Conservation (phyloP, 768 basidiomycete species). For the Termitomyces sp. region DNA sequence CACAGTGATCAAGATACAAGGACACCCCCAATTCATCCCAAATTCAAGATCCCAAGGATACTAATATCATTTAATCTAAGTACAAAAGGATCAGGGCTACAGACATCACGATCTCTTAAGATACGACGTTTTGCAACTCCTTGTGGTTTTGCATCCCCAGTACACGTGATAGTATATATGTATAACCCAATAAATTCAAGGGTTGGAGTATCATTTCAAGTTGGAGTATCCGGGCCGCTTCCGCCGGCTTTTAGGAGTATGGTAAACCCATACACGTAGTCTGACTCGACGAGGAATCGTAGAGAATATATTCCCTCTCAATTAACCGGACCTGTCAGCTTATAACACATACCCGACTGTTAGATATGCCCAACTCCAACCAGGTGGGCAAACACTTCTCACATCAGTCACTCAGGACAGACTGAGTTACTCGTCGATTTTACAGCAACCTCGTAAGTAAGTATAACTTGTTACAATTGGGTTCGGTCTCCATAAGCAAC, state of each 20-base stretch:
- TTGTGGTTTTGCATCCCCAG: no score
- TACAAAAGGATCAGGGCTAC: no score
- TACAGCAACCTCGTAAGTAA: slow-evolving; percentile 10
- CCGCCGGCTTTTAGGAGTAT: not conserved
- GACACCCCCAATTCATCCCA: no score
- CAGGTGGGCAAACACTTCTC: slow-evolving; percentile 1
- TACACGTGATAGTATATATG: no score
- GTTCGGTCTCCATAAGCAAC: not conserved
- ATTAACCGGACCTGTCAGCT: not conserved
- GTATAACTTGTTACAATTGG: not conserved
- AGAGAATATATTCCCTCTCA: not conserved
- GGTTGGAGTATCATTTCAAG: no score
- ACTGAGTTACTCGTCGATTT: not conserved
- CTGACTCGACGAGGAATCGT: not conserved
- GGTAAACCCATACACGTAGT: no score
- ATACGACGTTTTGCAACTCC: no score
- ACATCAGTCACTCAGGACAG: not conserved
- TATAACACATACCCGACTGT: not conserved
- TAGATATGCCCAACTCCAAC: not conserved
- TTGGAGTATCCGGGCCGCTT: not conserved
- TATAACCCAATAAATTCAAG: no score
- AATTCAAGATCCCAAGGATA: no score
- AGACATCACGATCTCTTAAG: no score
- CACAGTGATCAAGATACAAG: no score
- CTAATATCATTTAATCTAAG: no score